phyloP scores from a whole-genome alignment of 2,329 filamentous ascomycete species.

The Colletotrichum lentis region DNA sequence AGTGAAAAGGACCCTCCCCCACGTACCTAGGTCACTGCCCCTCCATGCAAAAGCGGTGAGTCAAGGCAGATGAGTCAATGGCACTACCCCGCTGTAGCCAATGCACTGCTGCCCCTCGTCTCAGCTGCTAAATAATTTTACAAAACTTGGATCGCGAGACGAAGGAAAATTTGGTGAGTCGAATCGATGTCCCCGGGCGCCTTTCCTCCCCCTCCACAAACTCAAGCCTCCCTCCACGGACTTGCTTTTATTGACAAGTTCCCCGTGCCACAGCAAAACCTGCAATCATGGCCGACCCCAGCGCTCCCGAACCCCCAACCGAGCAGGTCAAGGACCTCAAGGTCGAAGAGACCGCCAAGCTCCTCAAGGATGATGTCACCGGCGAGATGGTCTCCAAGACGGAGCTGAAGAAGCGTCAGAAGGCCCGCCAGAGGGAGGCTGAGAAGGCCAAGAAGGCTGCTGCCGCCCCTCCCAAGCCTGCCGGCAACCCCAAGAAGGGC shows the following conservation, averaged over 20 bases:
- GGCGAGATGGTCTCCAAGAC: constrained; percentile 87
- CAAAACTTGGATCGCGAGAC: constrained; percentile 29
- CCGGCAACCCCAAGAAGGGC: constrained; percentile 71
- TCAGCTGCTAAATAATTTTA: constrained; percentile 26
- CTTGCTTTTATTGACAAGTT: constrained; percentile 2
- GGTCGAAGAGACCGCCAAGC: constrained; percentile 60
- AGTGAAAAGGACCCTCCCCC: constrained; percentile 28
- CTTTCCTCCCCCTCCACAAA: background rate
- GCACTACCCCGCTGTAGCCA: constrained; percentile 35
- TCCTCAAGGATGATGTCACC: constrained; percentile 85
- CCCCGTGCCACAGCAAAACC: constrained; percentile 8
- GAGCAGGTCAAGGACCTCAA: constrained; percentile 54
- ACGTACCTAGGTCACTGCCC: constrained; percentile 30
- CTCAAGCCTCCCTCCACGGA: background rate
- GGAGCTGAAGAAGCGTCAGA: constrained; percentile 93
- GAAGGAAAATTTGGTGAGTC: constrained; percentile 34
- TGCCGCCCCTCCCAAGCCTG: constrained; percentile 66
- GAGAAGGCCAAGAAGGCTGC: constrained; percentile 90
- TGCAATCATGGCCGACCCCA: constrained; percentile 43
- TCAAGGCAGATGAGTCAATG: constrained; percentile 37
- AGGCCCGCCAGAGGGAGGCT: constrained; percentile 85
- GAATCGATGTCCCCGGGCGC: background rate
- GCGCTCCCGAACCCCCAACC: constrained; percentile 52
- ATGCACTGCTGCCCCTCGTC: constrained; percentile 37
- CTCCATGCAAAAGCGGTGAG: constrained; percentile 35